Base-by-base conservation (phyloP, 345 rosid species). In the Eucalyptus virginea region DNA sequence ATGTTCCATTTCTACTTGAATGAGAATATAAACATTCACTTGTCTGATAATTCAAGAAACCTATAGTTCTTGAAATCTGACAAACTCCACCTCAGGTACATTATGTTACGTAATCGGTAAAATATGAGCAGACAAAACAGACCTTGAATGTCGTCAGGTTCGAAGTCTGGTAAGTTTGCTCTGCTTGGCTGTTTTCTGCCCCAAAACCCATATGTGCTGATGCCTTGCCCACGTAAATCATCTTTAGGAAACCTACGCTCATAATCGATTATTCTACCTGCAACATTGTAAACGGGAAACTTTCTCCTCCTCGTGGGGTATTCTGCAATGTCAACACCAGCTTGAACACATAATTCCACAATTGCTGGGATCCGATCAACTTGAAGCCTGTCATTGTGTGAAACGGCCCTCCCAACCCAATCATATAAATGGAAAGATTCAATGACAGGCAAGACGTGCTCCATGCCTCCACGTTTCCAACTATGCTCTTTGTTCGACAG, bases 391-490 rank as follows among this genome's bases (percentile, higher is more conserved):
- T 93, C 95, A 8, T 93, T 89, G 86, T 94, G 96, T 81, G 94
- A 92, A 88, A 94, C 92, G 44, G 93, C 94, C 91, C 94, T 92
- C 50, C 96, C 95, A n/a, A 94, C 51, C 87, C 95, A 89, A 89
- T 94, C 94, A 88, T 93, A 93, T 17, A 93, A 90, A 92, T 94
- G 95, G 88, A 93, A 94, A 77, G 96, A 93, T 89, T 93, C 93
- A 87, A 93, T 91, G 23, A 86, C 81, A 30, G 95, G 94, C 88
- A 94, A 88, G 81, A 94, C 60, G 11, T 91, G 91, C 37, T 91
- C 91, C 67, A 90, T 67, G 60, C 87, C 92, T 48, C 95, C 95
- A 9, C 19, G 34, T 89, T 50, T 89, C 95, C 96, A 94, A 60
- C 87, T 85, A 62, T 94, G 96, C 89, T 91, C 93, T 88, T 93